phyloP scores from a whole-genome alignment of 1,139 yeast species.

The Zygosaccharomyces sapae region DNA sequence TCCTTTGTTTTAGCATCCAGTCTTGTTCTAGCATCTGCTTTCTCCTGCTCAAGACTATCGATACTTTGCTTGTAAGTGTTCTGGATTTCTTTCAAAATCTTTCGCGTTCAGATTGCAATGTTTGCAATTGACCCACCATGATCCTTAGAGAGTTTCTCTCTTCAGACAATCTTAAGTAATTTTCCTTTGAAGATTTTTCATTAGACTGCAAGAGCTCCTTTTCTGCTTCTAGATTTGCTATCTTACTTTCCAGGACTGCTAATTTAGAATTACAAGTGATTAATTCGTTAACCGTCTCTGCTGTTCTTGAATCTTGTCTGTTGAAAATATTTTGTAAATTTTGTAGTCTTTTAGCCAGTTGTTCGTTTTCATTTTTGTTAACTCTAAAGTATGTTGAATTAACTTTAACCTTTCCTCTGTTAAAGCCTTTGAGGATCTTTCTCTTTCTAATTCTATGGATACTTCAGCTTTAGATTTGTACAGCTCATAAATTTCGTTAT shows the following conservation, averaged over 20 bases:
- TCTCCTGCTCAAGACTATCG: slow-evolving; percentile 44
- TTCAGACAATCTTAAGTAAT: slow-evolving; percentile 33
- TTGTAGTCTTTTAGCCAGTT: slow-evolving; percentile 42
- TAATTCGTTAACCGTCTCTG: slow-evolving; percentile 53
- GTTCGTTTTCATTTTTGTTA: slow-evolving; percentile 44
- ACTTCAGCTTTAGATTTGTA: slow-evolving; percentile 50
- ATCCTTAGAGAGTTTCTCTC: slow-evolving; percentile 48
- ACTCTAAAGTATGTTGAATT: slow-evolving; percentile 38
- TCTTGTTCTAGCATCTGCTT: slow-evolving; percentile 2
- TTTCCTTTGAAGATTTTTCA: slow-evolving; percentile 42
- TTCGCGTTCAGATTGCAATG: slow-evolving; percentile 61
- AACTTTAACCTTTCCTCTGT: slow-evolving; percentile 44
- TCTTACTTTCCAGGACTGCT: slow-evolving; percentile 42
- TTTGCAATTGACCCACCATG: slow-evolving; percentile 58
- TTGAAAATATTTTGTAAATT: slow-evolving; percentile 53
- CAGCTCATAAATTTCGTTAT: slow-evolving; percentile 39
- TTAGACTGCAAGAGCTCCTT: slow-evolving; percentile 44
- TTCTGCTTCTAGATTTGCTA: slow-evolving; percentile 46
- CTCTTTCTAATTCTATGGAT: slow-evolving; percentile 44
- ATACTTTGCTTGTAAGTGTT: slow-evolving; percentile 44
- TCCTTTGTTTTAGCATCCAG: slow-evolving; percentile 7
- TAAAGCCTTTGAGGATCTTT: slow-evolving; percentile 45
- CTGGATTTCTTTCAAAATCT: slow-evolving; percentile 48
- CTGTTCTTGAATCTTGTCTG: slow-evolving; percentile 53
- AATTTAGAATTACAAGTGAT: slow-evolving; percentile 43